phyloP scores from a whole-genome alignment of 371 early-diverging fungal genomes.

The Apophysomyces elegans region DNA sequence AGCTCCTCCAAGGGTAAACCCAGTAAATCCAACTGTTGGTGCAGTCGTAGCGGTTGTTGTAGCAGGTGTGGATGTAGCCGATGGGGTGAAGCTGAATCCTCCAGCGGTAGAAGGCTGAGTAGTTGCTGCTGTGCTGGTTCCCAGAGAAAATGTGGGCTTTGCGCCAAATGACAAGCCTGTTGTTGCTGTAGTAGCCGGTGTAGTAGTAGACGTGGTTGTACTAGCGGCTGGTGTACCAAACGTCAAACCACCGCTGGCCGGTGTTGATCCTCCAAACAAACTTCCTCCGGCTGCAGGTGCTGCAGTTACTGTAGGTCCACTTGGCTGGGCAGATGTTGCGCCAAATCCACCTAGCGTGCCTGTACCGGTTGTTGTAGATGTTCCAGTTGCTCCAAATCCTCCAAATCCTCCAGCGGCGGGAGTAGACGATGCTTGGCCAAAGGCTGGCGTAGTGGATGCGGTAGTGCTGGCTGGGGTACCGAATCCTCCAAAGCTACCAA shows the following conservation, averaged over 20 bases:
- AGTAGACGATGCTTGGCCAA: constrained; percentile 8
- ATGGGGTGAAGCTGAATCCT: constrained; percentile 18
- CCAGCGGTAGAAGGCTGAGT: background rate
- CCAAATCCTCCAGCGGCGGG: constrained; percentile 24
- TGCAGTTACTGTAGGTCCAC: constrained; percentile 11
- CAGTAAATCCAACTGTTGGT: constrained; percentile 23
- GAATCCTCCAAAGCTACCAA: constrained; percentile 19
- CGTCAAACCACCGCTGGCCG: constrained; percentile 17
- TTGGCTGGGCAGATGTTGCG: constrained; percentile 9
- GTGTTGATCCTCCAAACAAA: constrained; percentile 1
- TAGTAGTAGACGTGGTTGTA: constrained; percentile 14
- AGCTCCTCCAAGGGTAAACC: constrained; percentile 21
- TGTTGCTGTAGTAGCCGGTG: constrained; percentile 10
- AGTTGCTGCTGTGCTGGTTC: constrained; percentile 1
- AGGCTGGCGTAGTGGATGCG: constrained; percentile 12
- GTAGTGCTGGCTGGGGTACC: constrained; percentile 20
- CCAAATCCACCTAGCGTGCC: constrained; percentile 22
- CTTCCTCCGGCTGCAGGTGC: constrained; percentile 5
- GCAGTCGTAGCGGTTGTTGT: constrained; percentile 24
- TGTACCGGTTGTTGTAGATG: background rate
- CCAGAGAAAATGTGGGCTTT: background rate
- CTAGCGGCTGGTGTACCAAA: constrained; percentile 10
- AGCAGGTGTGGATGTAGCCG: constrained; percentile 21
- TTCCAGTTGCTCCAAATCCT: constrained; percentile 12
- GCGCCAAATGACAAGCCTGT: background rate